Base-by-base conservation (phyloP, 768 basidiomycete genomes). In the Trametes punicea region DNA sequence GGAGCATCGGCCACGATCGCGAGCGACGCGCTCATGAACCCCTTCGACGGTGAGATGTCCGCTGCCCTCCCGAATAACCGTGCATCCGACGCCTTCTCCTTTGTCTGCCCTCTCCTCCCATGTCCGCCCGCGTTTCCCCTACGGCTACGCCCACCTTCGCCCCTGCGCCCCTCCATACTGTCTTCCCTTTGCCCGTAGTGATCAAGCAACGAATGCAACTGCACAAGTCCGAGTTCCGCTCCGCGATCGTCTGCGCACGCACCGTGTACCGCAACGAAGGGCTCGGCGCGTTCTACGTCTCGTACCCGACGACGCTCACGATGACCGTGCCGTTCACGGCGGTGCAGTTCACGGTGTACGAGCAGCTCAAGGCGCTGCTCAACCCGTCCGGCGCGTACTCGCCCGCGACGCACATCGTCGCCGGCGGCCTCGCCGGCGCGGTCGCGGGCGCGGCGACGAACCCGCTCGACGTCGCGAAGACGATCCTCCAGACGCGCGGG, bases 191-290 rank as follows among this genome's bases (percentile, higher is more conserved):
- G 16, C 64, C n/a, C 61, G 47, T 70, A 98, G 96, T 99, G 65
- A 92, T 99, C 77, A 99, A 99, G 74, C 97, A 99, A 77, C 85
- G 97, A 48, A 98, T 99, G 97, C 97, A 99, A 73, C 79, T 98
- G 54, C 94, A 95, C 74, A 84, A 90, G 67, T 98, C 97, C 3
- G 79, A 88, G 70, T 94, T 93, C 72, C 87, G 87, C 41, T 92
- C 90, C 33, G 91, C 95, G 39, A 74, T 87, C 62, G 81, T 83
- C n/a, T 94, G 93, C 63, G 92, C 94, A 54, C 80, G 81, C 21
- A 85, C 86, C 11, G 89, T 99, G 48, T 93, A 93, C 73, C 80
- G 73, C 40, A 84, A 75, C 31, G 97, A 99, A 73, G 97, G 97
- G 34, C 69, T 97, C 42, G 65, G 74, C 33, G 97, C 97, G 8